These are phyloP conservation scores for Melampsora medusae DNA, from an alignment of 1,284 basidiomycete species.

Conservation along the genomic window DNA sequence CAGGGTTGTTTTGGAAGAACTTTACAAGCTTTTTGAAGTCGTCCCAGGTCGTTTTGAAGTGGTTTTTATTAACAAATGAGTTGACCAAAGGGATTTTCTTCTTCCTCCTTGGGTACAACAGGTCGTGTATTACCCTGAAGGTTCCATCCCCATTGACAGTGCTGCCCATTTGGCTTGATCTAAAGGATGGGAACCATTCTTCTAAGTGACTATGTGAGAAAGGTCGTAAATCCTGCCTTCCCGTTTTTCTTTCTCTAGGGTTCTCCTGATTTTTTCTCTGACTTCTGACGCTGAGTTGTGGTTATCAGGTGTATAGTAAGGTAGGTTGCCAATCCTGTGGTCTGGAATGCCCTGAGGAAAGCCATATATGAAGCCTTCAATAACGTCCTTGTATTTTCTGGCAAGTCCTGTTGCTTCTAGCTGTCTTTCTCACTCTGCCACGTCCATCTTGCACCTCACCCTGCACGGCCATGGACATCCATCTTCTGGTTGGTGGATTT, in stretches of 20 bases:
- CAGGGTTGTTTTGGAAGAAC: not conserved
- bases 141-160: slow-evolving; percentile 5
- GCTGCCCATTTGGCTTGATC: not conserved
- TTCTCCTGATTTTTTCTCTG: no score
- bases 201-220: not conserved
- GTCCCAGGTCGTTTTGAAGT: slow-evolving; percentile 9
- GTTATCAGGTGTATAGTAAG: no score
- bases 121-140: not conserved
- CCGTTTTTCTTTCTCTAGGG: not conserved
- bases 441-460: slow-evolving; percentile 2
- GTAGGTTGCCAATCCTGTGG: not conserved
- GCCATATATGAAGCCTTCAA: not conserved
- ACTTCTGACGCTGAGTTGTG: no score
- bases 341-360: slow-evolving; percentile 14
- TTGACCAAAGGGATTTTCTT: not conserved
- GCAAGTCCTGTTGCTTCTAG: not conserved
- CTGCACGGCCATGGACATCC: not conserved
- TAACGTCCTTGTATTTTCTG: not conserved
- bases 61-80: no score
- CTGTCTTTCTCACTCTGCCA: not conserved
- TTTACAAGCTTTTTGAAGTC: not conserved
- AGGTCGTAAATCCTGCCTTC: not conserved
- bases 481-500: no score
- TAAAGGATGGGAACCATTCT: not conserved
- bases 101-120: slow-evolving; percentile 1